These are phyloP conservation scores for Aspergillus flavus DNA, from an alignment of 2,329 filamentous ascomycete species.

Conservation along the genomic window DNA sequence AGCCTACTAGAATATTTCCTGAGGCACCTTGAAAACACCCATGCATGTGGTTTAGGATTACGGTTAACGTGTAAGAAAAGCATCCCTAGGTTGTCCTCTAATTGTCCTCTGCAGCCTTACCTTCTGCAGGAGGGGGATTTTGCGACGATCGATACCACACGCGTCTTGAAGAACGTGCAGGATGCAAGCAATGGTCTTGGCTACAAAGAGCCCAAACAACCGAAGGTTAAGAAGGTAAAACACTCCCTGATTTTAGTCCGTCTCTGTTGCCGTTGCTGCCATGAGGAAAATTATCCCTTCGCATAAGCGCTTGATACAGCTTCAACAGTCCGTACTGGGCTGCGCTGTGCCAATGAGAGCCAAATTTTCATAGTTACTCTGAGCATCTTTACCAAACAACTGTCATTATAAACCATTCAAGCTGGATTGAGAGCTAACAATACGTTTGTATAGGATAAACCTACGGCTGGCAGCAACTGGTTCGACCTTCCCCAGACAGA, in stretches of 20 bases:
- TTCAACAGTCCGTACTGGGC: conserved; percentile 75
- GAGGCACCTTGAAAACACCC: too few species aligned
- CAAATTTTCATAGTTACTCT: conserved; percentile 74
- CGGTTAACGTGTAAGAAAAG: conserved; percentile 26
- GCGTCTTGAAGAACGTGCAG: conserved; percentile 44
- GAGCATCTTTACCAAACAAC: conserved; percentile 47
- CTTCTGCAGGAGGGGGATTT: conserved; percentile 56
- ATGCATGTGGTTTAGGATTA: neutral
- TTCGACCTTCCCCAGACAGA: conserved; percentile 84
- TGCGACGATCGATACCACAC: conserved; percentile 55
- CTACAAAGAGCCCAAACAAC: neutral
- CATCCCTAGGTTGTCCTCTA: conserved; percentile 55
- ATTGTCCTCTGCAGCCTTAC: conserved; percentile 55
- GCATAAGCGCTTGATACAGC: conserved; percentile 69
- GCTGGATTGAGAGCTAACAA: conserved; percentile 13
- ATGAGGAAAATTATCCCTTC: conserved; percentile 81
- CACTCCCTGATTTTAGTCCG: neutral
- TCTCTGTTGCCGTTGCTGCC: conserved; percentile 33
- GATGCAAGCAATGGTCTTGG: conserved; percentile 13
- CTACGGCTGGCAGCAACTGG: conserved; percentile 79
- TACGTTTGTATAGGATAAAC: conserved; percentile 49
- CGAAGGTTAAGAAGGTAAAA: conserved; percentile 54
- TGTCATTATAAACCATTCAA: neutral
- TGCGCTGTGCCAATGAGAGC: conserved; percentile 71
- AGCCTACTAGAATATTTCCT: neutral